Conservation (phyloP, 768 basidiomycete species). For the Lanmaoa rubissima region DNA sequence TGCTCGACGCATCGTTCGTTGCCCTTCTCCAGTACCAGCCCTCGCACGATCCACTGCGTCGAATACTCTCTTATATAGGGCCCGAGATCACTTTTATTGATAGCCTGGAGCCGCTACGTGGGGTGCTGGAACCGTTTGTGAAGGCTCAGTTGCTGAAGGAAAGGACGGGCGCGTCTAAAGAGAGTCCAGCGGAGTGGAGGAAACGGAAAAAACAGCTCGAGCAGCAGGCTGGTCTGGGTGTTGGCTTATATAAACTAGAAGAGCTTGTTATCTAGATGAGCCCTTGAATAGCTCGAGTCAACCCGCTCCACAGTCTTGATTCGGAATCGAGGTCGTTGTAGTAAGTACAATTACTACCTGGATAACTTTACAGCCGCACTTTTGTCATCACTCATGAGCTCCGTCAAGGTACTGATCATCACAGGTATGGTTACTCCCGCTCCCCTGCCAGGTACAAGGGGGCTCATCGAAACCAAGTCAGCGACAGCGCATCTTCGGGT, state of each 20-base stretch:
- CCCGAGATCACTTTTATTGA: conserved; percentile 54
- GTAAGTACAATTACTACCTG: neutral
- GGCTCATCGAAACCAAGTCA: conserved; percentile 40
- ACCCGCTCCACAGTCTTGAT: neutral
- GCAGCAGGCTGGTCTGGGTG: conserved; percentile 48
- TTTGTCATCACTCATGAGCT: conserved; percentile 14
- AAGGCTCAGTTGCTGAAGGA: conserved; percentile 54
- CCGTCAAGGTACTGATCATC: conserved; percentile 25
- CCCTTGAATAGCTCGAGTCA: too few relatives aligned
- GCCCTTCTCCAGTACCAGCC: conserved; percentile 62
- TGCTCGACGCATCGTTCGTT: conserved; percentile 74
- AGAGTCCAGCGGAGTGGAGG: conserved; percentile 44
- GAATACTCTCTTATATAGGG: conserved; percentile 49
- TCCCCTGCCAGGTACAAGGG: neutral
- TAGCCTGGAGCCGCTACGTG: conserved; percentile 54
- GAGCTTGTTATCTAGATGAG: conserved; percentile 53
- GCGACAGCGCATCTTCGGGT: conserved; percentile 63
- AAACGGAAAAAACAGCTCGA: conserved; percentile 52
- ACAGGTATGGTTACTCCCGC: conserved; percentile 21
- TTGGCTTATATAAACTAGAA: conserved; percentile 72
- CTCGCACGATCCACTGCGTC: conserved; percentile 51
- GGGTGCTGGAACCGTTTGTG: conserved; percentile 61
- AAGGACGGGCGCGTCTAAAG: conserved; percentile 33
- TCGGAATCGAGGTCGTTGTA: neutral
- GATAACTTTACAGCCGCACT: neutral